These are phyloP conservation scores for Diaporthe nobilis DNA, from an alignment of 2,329 filamentous ascomycete genomes.

Conservation along the genomic window DNA sequence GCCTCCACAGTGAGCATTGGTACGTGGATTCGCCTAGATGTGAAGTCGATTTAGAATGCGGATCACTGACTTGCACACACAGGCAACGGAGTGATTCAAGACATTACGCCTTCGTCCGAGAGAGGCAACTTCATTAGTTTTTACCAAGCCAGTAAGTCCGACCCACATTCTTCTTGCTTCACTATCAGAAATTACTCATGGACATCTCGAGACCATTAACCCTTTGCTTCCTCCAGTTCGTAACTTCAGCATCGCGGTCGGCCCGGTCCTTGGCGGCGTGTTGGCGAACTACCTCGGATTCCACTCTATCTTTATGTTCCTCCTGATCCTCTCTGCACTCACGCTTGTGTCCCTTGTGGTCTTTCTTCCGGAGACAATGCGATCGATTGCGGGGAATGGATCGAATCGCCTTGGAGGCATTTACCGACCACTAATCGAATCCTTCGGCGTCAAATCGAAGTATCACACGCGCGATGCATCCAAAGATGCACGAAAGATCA, in stretches of 20 bases:
- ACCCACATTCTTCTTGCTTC: rapidly evolving
- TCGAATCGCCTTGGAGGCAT: constrained; percentile 43
- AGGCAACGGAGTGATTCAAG: constrained; percentile 52
- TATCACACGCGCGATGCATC: constrained; percentile 42
- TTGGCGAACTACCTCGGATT: constrained; percentile 49
- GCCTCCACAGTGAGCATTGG: constrained; percentile 64
- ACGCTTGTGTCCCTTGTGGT: constrained; percentile 44
- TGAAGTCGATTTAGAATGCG: too few relatives aligned
- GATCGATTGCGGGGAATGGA: constrained; percentile 47
- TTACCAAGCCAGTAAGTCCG: constrained; percentile 50
- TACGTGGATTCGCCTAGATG: constrained; percentile 40
- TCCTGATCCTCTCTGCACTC: constrained; percentile 42
- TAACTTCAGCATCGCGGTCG: constrained; percentile 49
- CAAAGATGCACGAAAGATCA: constrained; percentile 35
- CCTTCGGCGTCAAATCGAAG: constrained; percentile 37
- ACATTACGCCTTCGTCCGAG: constrained; percentile 49
- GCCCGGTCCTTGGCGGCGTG: constrained; percentile 52
- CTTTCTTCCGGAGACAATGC: constrained; percentile 48
- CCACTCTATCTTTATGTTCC: constrained; percentile 51
- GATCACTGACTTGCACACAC: background rate
- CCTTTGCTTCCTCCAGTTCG: constrained; percentile 42
- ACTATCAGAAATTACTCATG: rapidly evolving
- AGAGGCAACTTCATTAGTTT: constrained; percentile 50
- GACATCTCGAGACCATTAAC: background rate
- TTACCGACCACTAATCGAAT: constrained; percentile 46